Percentiles rank a stretch among this genome's conserved stretches.
Conservation (phyloP, 176 grass and related monocot species). For the Eremochloa ophiuroides region DNA sequence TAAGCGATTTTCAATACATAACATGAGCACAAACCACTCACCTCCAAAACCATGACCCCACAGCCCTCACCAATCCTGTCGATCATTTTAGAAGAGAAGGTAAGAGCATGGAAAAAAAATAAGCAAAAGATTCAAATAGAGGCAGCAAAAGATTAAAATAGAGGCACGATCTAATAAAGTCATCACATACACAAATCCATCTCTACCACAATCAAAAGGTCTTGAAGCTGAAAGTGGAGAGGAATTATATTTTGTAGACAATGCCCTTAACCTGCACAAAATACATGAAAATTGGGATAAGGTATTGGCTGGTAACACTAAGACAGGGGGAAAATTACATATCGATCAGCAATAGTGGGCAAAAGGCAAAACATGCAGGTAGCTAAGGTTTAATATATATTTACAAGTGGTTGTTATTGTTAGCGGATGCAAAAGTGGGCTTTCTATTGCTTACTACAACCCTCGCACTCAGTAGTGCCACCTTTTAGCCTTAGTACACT, state of each 20-base stretch:
- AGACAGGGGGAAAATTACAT: neutral
- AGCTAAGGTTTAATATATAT: neutral
- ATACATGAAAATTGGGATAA: slow-evolving; percentile 1
- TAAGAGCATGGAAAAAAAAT: slow-evolving; percentile 6
- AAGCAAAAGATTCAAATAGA: neutral
- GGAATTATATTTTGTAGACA: slow-evolving; percentile 73
- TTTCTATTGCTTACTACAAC: slow-evolving; percentile 3
- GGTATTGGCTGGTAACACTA: neutral
- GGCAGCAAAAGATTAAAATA: neutral
- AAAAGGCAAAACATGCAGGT: neutral
- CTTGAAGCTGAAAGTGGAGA: slow-evolving; percentile 64
- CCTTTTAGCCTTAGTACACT: neutral
- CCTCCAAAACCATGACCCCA: slow-evolving; percentile 94
- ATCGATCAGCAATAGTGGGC: neutral
- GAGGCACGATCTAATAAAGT: neutral
- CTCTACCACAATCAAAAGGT: slow-evolving; percentile 91
- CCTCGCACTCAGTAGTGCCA: neutral
- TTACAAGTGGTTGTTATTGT: neutral
- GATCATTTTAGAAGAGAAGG: slow-evolving; percentile 25
- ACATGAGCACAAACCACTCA: slow-evolving; percentile 61
- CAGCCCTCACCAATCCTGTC: slow-evolving; percentile 93
- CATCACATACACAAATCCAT: slow-evolving; percentile 89
- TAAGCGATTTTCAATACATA: no score
- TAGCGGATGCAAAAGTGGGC: neutral
- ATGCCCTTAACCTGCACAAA: slow-evolving; percentile 71